Base-by-base conservation (phyloP, 1,284 basidiomycete genomes). In the Malassezia japonica region DNA sequence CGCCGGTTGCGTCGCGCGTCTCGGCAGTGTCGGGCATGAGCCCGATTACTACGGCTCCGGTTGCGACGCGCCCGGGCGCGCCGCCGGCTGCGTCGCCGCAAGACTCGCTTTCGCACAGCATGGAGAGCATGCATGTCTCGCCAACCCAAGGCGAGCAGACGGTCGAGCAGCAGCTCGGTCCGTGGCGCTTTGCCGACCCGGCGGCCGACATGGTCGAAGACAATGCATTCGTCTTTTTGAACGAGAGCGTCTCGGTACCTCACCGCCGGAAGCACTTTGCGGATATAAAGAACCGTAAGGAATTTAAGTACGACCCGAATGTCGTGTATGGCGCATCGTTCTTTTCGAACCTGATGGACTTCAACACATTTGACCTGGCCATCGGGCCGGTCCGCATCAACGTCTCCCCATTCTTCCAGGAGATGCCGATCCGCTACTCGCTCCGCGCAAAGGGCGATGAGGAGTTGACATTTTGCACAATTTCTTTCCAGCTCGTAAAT, bases 341-440 rank as follows among this genome's bases (percentile, higher is more conserved):
- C 57, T 71, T 70, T 47, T 60, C 59, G 9, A 57, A 67, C 37
- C 57, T 61, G n/a, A 55, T 62, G 46, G 69, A 67, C 56, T 63
- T 67, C 31, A 66, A 64, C 43, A 68, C 67, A 9, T 66, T 70
- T 48, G 59, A 64, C 28, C 48, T 70, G 20, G 46, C 48, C 20
- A 60, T 70, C 16, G 67, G 67, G 4, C 67, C 67, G 0, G 67
- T 70, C 23, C 55, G 50, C 40, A 33, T 70, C 32, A 67, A 67
- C 45, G 35, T 70, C 4, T 46, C 47, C 1, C 55, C 50, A 18
- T 70, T 54, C 48, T 70, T 70, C 54, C 53, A 48, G 13, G 65
- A 74, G 28, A 75, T 75, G 75, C 75, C 75, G 1, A 70, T 76
- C 13, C 59, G 75, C 4, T 76, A 76, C 53, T 74, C 75, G 4